Evolutionary conservation across 371 early-diverging fungal genomes (phyloP), one percentile per base, ranked within the genome.

Genomic region (Thermomucor indicae-seudaticae): DNA sequence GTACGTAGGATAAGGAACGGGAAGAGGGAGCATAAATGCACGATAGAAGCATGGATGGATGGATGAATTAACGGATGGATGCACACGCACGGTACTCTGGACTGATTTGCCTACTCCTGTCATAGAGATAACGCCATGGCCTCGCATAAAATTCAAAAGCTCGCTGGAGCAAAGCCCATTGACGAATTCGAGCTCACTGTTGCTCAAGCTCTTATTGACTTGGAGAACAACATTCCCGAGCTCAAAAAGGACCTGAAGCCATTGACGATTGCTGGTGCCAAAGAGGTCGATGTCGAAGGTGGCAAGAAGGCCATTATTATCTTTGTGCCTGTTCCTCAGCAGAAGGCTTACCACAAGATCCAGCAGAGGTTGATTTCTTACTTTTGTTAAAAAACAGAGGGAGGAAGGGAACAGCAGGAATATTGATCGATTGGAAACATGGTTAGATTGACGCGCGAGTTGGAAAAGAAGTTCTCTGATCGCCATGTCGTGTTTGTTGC

Each of bases 401-500:
- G n/a, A n/a, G n/a, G n/a, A n/a, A n/a, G n/a, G n/a, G n/a, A n/a
- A n/a, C n/a, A n/a, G n/a, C n/a, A n/a, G n/a, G n/a, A n/a, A n/a
- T n/a, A n/a, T n/a, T 37, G n/a, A n/a, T n/a, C n/a, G n/a, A 19
- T 37, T 37, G 37, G 37, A 10, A 37, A 32, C 14, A 7, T 43
- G n/a, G 32, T 23, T 46, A 69, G 78, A 54, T 85, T 97, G 48
- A 93, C 95, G 60, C 94, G 97, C 70, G 98, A 97, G 81, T 84
- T 97, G 57, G 98, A 97, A 84, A 97, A 97, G 95, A 97, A 97
- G 91, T 95, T 97, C 90, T 91, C 93, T 62, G 97, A 97, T 79
- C 90, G 95, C 62, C 96, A 97, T 77, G 90, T 97, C 55, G 84
- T 97, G 63, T 84, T 97, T 57, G 79, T 96, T 73, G 97, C 96